Percentiles rank a stretch among this genome's conserved stretches.
These are phyloP conservation scores for Colletotrichum cuscutae DNA, from an alignment of 2,329 filamentous ascomycete species.

Conservation along the genomic window DNA sequence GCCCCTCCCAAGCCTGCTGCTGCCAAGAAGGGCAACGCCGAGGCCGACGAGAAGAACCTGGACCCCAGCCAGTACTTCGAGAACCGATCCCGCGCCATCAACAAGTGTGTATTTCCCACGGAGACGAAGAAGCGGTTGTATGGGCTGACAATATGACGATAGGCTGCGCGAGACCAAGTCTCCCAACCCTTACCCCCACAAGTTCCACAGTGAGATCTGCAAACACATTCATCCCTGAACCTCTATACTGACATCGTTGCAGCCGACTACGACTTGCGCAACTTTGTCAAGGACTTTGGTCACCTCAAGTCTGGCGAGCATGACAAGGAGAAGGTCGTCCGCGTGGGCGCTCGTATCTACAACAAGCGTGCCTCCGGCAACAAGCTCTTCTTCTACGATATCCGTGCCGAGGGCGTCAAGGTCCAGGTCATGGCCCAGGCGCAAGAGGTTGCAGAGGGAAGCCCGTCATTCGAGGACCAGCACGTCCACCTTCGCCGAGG, in stretches of 20 bases:
- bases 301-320: constrained; percentile 89
- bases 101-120: constrained; percentile 55
- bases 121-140: constrained; percentile 54
- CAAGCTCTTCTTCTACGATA: constrained; percentile 93
- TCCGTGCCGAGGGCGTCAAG: constrained; percentile 72
- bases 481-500: constrained; percentile 87
- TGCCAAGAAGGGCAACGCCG: constrained; percentile 80
- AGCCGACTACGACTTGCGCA: constrained; percentile 84
- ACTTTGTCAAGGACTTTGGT: constrained; percentile 82
- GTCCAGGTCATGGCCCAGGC: constrained; percentile 94
- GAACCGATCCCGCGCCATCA: constrained; percentile 86
- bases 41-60: constrained; percentile 68
- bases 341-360: constrained; percentile 88
- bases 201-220: constrained; percentile 48
- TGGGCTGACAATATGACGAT: constrained; percentile 54
- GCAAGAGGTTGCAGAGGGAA: constrained; percentile 76
- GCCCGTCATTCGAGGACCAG: constrained; percentile 81
- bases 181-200: constrained; percentile 92
- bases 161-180: constrained; percentile 74
- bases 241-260: constrained; percentile 54
- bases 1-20: constrained; percentile 68
- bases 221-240: not conserved
- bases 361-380: constrained; percentile 83
- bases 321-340: constrained; percentile 78
- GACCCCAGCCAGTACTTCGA: constrained; percentile 85